A percentile compares a stretch with the other conserved stretches of the same genome.
Evolutionary conservation across 2,329 filamentous ascomycete species (phyloP).

Genomic region (Trichoderma lentiforme): DNA sequence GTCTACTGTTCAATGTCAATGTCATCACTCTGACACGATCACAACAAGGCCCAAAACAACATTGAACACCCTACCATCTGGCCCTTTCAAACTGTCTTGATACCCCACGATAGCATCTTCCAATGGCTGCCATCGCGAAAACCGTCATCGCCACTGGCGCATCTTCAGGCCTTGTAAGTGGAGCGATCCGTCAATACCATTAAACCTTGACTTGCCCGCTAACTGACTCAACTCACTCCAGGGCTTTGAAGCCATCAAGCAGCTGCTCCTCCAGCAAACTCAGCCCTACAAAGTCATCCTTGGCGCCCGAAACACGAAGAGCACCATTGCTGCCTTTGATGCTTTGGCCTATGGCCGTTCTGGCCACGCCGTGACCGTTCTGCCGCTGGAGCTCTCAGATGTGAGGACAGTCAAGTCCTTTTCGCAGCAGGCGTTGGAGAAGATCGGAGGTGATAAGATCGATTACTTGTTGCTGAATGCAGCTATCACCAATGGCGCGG

Average conservation of each 20-base stretch:
- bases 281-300: constrained; percentile 49
- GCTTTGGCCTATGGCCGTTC: constrained; percentile 40
- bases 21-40: not conserved
- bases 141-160: constrained; percentile 50
- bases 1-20: not conserved
- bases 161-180: constrained; percentile 45
- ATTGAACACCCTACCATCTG: not conserved
- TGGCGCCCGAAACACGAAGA: constrained; percentile 45
- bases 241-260: constrained; percentile 53
- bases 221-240: constrained; percentile 23
- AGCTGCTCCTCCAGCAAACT: constrained; percentile 41
- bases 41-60: not conserved
- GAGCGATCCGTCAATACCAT: not conserved
- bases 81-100: not conserved
- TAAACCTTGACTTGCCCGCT: not conserved
- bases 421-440: constrained; percentile 41
- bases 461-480: constrained; percentile 52
- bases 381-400: constrained; percentile 48
- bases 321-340: constrained; percentile 41
- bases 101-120: not conserved
- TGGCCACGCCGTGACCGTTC: constrained; percentile 41
- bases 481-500: constrained; percentile 37
- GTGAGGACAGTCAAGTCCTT: constrained; percentile 45
- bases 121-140: constrained; percentile 42
- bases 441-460: constrained; percentile 40